Evolutionary conservation across 176 grass and related monocot species (phyloP).

Genomic region (Zoysia pacifica): DNA sequence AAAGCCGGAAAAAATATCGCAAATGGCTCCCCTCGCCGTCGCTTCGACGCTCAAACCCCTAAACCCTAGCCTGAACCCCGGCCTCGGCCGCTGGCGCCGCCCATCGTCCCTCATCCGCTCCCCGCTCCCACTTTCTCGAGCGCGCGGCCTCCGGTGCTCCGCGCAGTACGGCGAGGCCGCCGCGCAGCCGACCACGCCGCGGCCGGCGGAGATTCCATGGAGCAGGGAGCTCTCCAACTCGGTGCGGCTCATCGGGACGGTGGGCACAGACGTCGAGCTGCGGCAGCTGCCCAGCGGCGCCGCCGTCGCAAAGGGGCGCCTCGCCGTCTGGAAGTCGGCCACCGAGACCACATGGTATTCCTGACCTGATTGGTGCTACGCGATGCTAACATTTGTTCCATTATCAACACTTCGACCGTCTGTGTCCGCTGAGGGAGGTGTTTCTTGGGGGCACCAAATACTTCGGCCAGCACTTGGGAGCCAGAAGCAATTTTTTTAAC

Average conservation of each 20-base stretch:
- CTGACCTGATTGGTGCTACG: not conserved
- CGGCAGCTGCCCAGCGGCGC: slow-evolving; percentile 72
- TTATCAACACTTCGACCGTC: not conserved
- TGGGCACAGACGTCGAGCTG: slow-evolving; percentile 70
- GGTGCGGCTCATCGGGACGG: slow-evolving; percentile 72
- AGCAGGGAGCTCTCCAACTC: slow-evolving; percentile 75
- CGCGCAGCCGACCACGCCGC: slow-evolving; percentile 27
- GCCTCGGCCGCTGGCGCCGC: not conserved
- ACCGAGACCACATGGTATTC: slow-evolving; percentile 76
- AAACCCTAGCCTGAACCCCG: slow-evolving; percentile 26
- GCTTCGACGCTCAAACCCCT: slow-evolving; percentile 45
- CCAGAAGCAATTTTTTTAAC: not conserved
- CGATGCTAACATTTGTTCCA: not conserved
- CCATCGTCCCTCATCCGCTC: not conserved
- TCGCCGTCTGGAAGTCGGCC: slow-evolving; percentile 78
- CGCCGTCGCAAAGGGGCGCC: slow-evolving; percentile 64
- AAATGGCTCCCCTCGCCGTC: slow-evolving; percentile 47
- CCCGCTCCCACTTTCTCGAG: not conserved
- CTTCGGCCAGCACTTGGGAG: not conserved
- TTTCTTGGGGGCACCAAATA: not conserved
- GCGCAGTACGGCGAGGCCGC: slow-evolving; percentile 36
- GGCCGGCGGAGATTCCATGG: slow-evolving; percentile 72
- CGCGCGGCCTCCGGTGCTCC: slow-evolving; percentile 26
- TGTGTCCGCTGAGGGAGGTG: not conserved
- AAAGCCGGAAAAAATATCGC: not conserved